phyloP scores from a whole-genome alignment of 1,139 yeast genomes.

The Geotrichum restrictum region DNA sequence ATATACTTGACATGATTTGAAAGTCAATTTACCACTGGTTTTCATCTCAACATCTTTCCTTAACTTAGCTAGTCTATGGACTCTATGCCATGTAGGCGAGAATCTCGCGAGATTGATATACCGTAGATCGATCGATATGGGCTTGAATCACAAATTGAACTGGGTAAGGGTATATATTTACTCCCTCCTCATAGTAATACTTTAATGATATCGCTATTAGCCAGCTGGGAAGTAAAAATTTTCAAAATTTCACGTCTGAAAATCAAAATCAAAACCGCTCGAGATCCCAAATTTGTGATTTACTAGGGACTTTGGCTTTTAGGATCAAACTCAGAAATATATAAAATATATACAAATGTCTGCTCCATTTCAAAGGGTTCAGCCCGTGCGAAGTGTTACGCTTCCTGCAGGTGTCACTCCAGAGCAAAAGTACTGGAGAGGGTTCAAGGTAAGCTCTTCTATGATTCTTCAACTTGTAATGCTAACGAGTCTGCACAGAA shows the following conservation, averaged over 20 bases:
- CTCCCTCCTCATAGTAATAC: background rate
- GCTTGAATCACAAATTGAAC: background rate
- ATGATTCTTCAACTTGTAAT: background rate
- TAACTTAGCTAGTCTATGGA: no score
- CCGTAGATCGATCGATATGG: no score
- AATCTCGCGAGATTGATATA: no score
- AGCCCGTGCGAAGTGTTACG: constrained; percentile 68
- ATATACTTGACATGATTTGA: no score
- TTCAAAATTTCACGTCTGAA: background rate
- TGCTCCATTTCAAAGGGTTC: constrained; percentile 64
- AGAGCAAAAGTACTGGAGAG: constrained; percentile 93
- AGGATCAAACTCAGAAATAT: background rate
- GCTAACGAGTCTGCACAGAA: constrained; percentile 36
- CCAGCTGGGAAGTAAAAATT: constrained; percentile 13
- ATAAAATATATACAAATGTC: constrained; percentile 53
- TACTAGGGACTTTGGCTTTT: background rate
- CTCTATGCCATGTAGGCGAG: no score
- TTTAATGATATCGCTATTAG: constrained; percentile 9
- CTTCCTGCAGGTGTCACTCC: constrained; percentile 84
- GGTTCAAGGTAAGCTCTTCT: constrained; percentile 44
- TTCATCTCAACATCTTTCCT: no score
- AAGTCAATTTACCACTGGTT: no score
- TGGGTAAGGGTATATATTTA: background rate
- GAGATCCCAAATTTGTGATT: background rate
- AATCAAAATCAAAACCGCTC: background rate